A percentile compares a stretch with the other conserved stretches of the same genome.
Conservation (phyloP, 2,329 filamentous ascomycete genomes). For the Fusarium lateritium region DNA sequence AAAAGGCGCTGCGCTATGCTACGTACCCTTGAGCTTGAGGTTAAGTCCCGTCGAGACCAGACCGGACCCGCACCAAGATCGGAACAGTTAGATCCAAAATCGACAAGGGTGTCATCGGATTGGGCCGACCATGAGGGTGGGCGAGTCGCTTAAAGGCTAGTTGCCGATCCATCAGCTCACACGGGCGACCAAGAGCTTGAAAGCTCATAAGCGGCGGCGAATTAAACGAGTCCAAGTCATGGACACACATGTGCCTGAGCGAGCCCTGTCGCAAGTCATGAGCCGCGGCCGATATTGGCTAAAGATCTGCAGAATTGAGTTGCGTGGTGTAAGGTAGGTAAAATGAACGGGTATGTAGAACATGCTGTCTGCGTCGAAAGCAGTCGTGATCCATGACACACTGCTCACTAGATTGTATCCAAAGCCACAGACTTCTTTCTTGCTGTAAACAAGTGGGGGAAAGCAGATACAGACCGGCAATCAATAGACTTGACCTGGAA, state of each 20-base stretch:
- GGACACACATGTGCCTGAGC: conserved; percentile 23
- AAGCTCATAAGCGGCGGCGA: conserved; percentile 32
- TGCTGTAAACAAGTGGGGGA: conserved; percentile 15
- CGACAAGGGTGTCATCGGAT: conserved; percentile 47
- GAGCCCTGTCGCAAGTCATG: conserved; percentile 27
- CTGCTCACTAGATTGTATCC: not conserved
- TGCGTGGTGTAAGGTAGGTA: conserved; percentile 2
- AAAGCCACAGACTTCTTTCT: conserved; percentile 20
- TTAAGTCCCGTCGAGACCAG: conserved; percentile 16
- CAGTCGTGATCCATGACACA: not conserved
- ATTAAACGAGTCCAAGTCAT: conserved; percentile 25
- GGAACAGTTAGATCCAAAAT: conserved; percentile 46
- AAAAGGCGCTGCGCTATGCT: not conserved
- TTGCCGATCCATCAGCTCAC: conserved; percentile 48
- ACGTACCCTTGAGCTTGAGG: conserved; percentile 17
- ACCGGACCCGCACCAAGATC: conserved; percentile 47
- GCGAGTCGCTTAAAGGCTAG: conserved; percentile 46
- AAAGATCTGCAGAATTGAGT: conserved; percentile 33
- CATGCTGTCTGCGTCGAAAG: not conserved
- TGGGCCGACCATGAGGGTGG: conserved; percentile 47
- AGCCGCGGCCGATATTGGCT: conserved; percentile 8
- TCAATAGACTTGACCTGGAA: conserved; percentile 19
- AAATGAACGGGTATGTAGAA: not conserved
- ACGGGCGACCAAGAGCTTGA: conserved; percentile 33
- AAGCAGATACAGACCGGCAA: conserved; percentile 14